Evolutionary conservation across 441 rosid species (phyloP), one percentile per base, ranked within the genome.

Genomic region (Flueggea neowawraea): DNA sequence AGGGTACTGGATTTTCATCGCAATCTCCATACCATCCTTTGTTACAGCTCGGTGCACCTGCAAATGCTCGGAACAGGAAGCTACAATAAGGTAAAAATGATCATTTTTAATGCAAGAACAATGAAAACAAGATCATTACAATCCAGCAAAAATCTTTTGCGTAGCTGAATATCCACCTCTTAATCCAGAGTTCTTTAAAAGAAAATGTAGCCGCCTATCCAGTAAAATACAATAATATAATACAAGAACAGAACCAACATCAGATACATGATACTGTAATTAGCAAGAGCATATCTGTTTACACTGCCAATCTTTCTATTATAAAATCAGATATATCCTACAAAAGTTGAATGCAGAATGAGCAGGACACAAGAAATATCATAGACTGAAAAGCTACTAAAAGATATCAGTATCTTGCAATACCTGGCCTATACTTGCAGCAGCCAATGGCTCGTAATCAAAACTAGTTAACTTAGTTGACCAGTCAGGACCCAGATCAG

Each of bases 371-470:
- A 3, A 50, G 8, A 41, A 15, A 33, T 12, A 48, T n/a, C 7
- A 48, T 13, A 22, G 22, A 36, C 0, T 15, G 31, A 58, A 32
- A 9, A 11, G 33, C 28, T 12, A 28, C 2, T n/a, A 7, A 58
- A 44, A 58, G 28, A 59, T 7, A 47, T 13, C 51, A 57, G 49
- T 31, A 52, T 54, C 52, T 50, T 43, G 62, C 58, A 54, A 76
- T 69, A 85, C 99, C 97, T 91, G 97, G 70, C 99, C 99, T 54
- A 94, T 91, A 77, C 99, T 94, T 14, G 99, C 99, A 62, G 99
- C 89, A 52, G 99, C 99, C 50, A 94, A 16, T 52, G 97, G 97
- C 61, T 91, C 97, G 75, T 91, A 94, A 83, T 91, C 96, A 64
- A 94, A 94, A 69, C 96, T 94, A 47, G 74, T 75, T 77, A 94